A percentile compares a stretch with the other conserved stretches of the same genome.
phyloP scores from a whole-genome alignment of 2,329 filamentous ascomycete species.

The Elsinoe fawcettii region DNA sequence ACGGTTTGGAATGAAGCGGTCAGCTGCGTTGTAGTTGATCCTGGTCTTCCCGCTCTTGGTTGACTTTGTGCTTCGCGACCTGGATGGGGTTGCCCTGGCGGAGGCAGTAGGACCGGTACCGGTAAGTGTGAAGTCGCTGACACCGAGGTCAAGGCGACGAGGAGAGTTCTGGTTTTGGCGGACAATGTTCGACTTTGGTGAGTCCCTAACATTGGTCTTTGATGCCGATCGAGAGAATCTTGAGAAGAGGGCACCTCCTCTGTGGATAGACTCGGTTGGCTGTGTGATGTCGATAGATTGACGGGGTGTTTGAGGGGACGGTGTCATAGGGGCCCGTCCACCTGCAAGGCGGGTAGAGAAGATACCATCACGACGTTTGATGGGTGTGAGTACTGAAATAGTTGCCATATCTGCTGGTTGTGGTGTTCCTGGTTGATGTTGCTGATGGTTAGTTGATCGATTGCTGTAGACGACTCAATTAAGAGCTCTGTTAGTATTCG shows the following conservation, averaged over 20 bases:
- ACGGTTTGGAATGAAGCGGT: constrained; percentile 95
- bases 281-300: constrained; percentile 44
- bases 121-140: constrained; percentile 86
- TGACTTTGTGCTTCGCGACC: constrained; percentile 33
- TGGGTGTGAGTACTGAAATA: constrained; percentile 73
- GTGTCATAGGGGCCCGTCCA: constrained; percentile 88
- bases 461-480: constrained; percentile 28
- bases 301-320: constrained; percentile 72
- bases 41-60: constrained; percentile 59
- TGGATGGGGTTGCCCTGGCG: constrained; percentile 39
- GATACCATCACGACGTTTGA: constrained; percentile 89
- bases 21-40: constrained; percentile 50
- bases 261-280: constrained; percentile 61
- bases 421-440: constrained; percentile 2
- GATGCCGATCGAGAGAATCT: constrained; percentile 65
- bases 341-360: constrained; percentile 90
- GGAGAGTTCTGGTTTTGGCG: constrained; percentile 61
- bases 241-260: constrained; percentile 66
- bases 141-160: constrained; percentile 78
- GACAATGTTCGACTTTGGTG: constrained; percentile 94
- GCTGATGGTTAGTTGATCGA: constrained; percentile 14
- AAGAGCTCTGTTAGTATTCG: constrained; percentile 33
- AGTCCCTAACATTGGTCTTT: constrained; percentile 67
- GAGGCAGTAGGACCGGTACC: constrained; percentile 59
- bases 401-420: constrained; percentile 62